Evolutionary conservation across 352 stramenopile species (phyloP).

Genomic region (Phytophthora uliginosa): DNA sequence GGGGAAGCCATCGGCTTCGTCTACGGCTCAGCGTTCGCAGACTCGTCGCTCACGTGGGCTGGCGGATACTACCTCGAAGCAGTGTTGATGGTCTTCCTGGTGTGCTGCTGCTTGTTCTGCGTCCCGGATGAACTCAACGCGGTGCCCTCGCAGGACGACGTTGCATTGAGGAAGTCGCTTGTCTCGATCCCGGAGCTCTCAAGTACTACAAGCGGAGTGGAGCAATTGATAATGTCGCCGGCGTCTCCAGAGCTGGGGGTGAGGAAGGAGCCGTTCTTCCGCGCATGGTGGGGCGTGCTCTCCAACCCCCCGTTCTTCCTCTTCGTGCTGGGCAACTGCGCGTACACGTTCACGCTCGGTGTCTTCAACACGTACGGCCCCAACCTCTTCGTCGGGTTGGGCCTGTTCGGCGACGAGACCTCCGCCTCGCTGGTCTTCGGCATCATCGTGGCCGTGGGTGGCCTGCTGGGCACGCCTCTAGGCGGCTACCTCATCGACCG

Average conservation of each 20-base stretch:
- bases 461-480: constrained; percentile 78
- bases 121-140: constrained; percentile 47
- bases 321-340: constrained; percentile 67
- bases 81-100: constrained; percentile 70
- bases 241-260: constrained; percentile 15
- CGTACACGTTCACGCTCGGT: constrained; percentile 81
- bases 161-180: constrained; percentile 16
- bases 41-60: constrained; percentile 60
- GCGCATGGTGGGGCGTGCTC: constrained; percentile 52
- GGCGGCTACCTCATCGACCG: constrained; percentile 70
- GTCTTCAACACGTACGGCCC: constrained; percentile 78
- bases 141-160: constrained; percentile 32
- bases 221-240: constrained; percentile 6
- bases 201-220: not conserved
- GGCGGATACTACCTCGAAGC: constrained; percentile 84
- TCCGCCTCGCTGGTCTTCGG: constrained; percentile 80
- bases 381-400: constrained; percentile 81
- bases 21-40: constrained; percentile 65
- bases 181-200: constrained; percentile 16
- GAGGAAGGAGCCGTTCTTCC: constrained; percentile 32
- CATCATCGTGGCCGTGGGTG: constrained; percentile 54
- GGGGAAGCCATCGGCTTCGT: constrained; percentile 83
- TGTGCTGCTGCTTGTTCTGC: constrained; percentile 56
- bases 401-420: constrained; percentile 74
- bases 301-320: constrained; percentile 68